phyloP scores from a whole-genome alignment of 1,284 basidiomycete genomes.

The Trametes hirsuta region DNA sequence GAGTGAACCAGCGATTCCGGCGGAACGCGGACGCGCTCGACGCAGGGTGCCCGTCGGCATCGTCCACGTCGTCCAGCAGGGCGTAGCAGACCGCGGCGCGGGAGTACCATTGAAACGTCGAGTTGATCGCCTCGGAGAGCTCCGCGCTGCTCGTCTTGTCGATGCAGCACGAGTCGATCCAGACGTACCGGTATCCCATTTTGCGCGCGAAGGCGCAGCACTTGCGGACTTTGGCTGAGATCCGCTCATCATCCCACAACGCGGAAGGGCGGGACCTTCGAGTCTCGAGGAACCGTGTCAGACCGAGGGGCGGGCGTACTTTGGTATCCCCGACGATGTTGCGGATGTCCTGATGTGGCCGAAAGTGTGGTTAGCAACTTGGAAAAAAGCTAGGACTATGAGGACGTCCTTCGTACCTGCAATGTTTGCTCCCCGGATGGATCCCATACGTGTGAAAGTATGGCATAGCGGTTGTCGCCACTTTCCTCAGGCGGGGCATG shows the following conservation, averaged over 20 bases:
- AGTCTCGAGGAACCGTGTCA: no score
- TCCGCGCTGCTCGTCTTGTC: no score
- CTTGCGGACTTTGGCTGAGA: conserved; percentile 3
- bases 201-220: conserved; percentile 1
- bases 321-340: no score
- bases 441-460: conserved; percentile 12
- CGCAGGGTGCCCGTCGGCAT: background rate
- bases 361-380: no score
- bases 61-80: conserved; percentile 8
- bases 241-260: background rate
- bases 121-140: no score
- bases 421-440: background rate
- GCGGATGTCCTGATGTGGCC: no score
- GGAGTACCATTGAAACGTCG: background rate
- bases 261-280: background rate
- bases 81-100: conserved; percentile 5
- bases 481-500: no score
- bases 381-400: no score
- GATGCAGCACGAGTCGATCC: conserved; percentile 14
- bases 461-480: background rate
- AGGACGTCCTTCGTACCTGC: background rate
- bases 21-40: background rate
- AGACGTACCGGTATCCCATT: conserved; percentile 3
- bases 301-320: no score
- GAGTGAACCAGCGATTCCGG: no score